A percentile compares a stretch with the other conserved stretches of the same genome.
Conservation (phyloP, 257 asterid species). For the Jacaranda copaia region DNA sequence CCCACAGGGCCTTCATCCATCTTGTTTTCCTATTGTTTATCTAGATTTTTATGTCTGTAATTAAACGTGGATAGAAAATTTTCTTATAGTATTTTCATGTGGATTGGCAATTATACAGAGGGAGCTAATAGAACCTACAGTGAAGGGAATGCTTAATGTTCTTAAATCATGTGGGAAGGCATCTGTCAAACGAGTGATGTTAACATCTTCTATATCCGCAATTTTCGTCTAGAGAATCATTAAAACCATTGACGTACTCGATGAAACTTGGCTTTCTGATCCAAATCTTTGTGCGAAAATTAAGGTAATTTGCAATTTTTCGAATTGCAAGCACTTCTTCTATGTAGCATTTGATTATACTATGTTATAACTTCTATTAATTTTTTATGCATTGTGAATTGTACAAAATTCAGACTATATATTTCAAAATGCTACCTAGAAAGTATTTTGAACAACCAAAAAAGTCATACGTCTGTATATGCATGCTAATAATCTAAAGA, state of each 20-base stretch:
- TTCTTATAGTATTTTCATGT: no score
- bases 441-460: no score
- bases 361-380: no score
- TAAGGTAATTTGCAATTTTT: constrained; percentile 37
- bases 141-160: constrained; percentile 63
- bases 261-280: constrained; percentile 65
- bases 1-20: constrained; percentile 14
- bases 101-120: neutral
- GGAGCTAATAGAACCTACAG: constrained; percentile 61
- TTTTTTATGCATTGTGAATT: no score
- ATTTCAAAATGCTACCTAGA: no score
- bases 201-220: constrained; percentile 61
- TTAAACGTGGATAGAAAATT: no score
- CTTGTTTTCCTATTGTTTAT: no score
- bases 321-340: neutral
- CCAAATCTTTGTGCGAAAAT: constrained; percentile 44
- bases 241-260: constrained; percentile 40
- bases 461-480: no score
- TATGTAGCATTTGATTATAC: neutral
- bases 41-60: no score
- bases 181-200: constrained; percentile 53
- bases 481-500: no score
- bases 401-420: no score
- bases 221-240: constrained; percentile 31
- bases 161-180: constrained; percentile 51